These are phyloP conservation scores for Talaromyces sp. DNA, from an alignment of 2,329 filamentous ascomycete species.

Conservation along the genomic window DNA sequence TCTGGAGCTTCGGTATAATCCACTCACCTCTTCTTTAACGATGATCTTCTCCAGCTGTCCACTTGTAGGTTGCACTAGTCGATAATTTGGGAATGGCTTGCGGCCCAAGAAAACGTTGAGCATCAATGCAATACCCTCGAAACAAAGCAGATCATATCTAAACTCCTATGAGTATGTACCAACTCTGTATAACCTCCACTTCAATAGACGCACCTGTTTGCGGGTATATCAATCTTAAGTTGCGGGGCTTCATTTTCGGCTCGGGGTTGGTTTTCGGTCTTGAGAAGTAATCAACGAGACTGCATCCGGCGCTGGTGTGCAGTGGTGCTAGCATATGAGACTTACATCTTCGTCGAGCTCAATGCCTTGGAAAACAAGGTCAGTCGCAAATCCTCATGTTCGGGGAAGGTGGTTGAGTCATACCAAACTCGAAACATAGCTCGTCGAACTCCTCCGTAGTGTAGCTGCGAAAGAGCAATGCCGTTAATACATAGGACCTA, in stretches of 20 bases:
- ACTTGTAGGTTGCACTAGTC: constrained; percentile 66
- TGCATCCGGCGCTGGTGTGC: not conserved
- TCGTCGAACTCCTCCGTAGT: constrained; percentile 95
- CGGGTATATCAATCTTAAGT: constrained; percentile 96
- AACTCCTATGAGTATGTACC: constrained; percentile 23
- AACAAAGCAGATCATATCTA: constrained; percentile 86
- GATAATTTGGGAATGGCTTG: constrained; percentile 73
- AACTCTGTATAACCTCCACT: not conserved
- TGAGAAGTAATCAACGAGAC: constrained; percentile 17
- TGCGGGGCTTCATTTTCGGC: constrained; percentile 83
- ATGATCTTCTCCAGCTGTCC: constrained; percentile 77
- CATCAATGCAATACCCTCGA: constrained; percentile 93
- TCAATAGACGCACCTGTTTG: constrained; percentile 68
- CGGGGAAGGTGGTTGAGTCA: constrained; percentile 22
- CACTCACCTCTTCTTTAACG: constrained; percentile 62
- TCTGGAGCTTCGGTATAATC: not conserved
- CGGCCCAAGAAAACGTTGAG: constrained; percentile 90
- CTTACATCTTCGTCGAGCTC: constrained; percentile 87
- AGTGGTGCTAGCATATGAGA: constrained; percentile 1
- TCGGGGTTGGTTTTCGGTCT: constrained; percentile 70
- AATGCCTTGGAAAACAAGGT: constrained; percentile 55
- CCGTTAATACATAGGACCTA: constrained; percentile 12
- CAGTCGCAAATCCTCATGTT: constrained; percentile 27
- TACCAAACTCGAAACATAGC: constrained; percentile 94
- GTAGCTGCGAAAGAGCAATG: constrained; percentile 53